Evolutionary conservation across 2,329 filamentous ascomycete genomes (phyloP), one percentile per base, ranked within the genome.

Genomic region (Claviceps humidiphila): DNA sequence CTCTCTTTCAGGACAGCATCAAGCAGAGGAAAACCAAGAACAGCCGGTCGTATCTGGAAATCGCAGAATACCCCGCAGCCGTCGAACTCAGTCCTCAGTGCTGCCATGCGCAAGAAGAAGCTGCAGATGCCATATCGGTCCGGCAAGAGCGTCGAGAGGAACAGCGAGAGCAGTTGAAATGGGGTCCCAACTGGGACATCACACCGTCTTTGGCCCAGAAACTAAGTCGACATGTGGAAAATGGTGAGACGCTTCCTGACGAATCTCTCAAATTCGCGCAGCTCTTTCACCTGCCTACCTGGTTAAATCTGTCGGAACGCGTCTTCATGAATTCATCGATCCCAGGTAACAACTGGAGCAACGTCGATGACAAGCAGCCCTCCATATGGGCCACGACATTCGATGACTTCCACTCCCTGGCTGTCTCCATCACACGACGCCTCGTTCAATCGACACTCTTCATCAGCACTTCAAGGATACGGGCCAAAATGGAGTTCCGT

Each of bases 251-350:
- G 14, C 17, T 14, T 14, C 24, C 51, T 4, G 53, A 55, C 7
- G 49, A 57, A 5, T 60, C 71, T 2, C 63, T 77, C 16, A 71
- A 73, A 1, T 77, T 79, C 49, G 69, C 76, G 2, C 65, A 71
- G 17, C 62, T 91, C 0, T 79, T 93, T 46, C 69, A 77, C 45
- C 61, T 82, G 2, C 65, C 68, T 2, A 73, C 68, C 9, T 88
- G 85, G 80, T 66, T 90, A 4, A 66, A 68, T 5, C 71, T 93
- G 4, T 83, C 85, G 0, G 72, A 77, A 46, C 71, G 72, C 1
- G 59, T 90, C 1, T 93, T 91, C 63, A 91, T 94, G 87, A 91
- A 90, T 55, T 74, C 75, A 13, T 64, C 71, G 2, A 70, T 77
- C 43, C 68, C 73, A 13, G 78, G 81, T 51, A 75, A 79, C 52